A percentile compares a stretch with the other conserved stretches of the same genome.
Evolutionary conservation across 768 basidiomycete genomes (phyloP).

Genomic region (Hericium erinaceus): DNA sequence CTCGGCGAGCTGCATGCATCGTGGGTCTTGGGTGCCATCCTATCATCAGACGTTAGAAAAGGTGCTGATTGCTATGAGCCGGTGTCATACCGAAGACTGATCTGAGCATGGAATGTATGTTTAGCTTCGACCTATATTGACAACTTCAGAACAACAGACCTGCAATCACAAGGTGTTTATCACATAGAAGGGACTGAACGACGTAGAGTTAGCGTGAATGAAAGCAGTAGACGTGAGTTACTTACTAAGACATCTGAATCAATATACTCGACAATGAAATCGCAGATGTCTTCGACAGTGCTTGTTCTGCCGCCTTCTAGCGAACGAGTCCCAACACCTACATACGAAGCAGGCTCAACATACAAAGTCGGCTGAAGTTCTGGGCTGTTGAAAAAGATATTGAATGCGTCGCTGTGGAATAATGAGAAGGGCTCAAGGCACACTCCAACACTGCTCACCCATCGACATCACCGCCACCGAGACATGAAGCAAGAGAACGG

Average conservation of each 20-base stretch:
- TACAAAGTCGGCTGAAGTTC: slow-evolving; percentile 45
- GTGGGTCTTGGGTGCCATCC: slow-evolving; percentile 51
- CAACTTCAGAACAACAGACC: slow-evolving; percentile 29
- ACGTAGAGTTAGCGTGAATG: background rate
- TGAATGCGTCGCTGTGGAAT: slow-evolving; percentile 47
- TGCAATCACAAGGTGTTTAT: slow-evolving; percentile 60
- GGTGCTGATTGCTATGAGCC: background rate
- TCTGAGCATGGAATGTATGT: slow-evolving; percentile 29
- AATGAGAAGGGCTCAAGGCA: background rate
- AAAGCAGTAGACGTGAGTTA: background rate
- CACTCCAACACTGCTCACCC: slow-evolving; percentile 36
- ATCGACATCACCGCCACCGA: slow-evolving; percentile 75
- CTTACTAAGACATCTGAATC: slow-evolving; percentile 71
- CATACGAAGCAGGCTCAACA: slow-evolving; percentile 45
- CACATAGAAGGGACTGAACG: slow-evolving; percentile 56
- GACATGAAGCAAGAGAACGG: slow-evolving; percentile 57
- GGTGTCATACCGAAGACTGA: slow-evolving; percentile 49
- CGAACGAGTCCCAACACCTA: slow-evolving; percentile 16
- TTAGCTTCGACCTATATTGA: background rate
- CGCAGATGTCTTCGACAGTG: slow-evolving; percentile 60
- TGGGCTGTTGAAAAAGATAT: slow-evolving; percentile 43
- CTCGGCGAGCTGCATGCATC: slow-evolving; percentile 49
- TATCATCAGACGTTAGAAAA: slow-evolving; percentile 17
- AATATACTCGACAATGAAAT: slow-evolving; percentile 80
- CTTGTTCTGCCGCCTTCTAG: slow-evolving; percentile 29